These are phyloP conservation scores for Plasmodium blacklocki DNA, from an alignment of 169 alveolate genomes.

Conservation along the genomic window DNA sequence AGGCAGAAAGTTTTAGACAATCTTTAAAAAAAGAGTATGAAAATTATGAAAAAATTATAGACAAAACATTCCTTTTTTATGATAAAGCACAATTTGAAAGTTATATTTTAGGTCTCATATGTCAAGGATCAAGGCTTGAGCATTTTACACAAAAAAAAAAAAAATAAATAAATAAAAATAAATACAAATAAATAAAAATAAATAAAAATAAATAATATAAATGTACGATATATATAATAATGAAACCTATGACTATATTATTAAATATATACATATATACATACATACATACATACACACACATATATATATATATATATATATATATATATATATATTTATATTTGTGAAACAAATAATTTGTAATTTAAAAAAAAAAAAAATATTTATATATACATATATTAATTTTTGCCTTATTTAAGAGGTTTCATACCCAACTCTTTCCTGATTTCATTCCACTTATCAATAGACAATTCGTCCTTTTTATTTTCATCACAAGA, in stretches of 20 bases:
- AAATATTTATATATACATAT: not conserved
- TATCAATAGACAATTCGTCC: slow-evolving; percentile 83
- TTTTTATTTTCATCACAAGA: slow-evolving; percentile 34
- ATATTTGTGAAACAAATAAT: not conserved
- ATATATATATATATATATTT: slow-evolving; percentile 1
- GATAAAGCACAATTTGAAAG: slow-evolving; percentile 46
- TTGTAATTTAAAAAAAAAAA: not conserved
- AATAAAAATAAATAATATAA: not conserved
- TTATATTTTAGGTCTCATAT: slow-evolving; percentile 22
- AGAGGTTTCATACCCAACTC: slow-evolving; percentile 88
- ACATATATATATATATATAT: slow-evolving; percentile 8
- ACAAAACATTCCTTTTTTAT: slow-evolving; percentile 15
- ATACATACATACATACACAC: not conserved
- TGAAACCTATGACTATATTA: not conserved
- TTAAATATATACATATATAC: slow-evolving; percentile 10
- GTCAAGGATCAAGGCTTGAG: slow-evolving; percentile 22
- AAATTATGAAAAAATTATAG: slow-evolving; percentile 16
- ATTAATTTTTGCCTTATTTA: slow-evolving; percentile 18
- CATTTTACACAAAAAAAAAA: slow-evolving; percentile 5
- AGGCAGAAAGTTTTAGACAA: not conserved
- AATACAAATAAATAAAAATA: not conserved
- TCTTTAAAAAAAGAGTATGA: slow-evolving; percentile 22
- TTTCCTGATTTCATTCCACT: slow-evolving; percentile 85
- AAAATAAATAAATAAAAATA: not conserved
- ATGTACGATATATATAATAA: not conserved